A percentile compares a stretch with the other conserved stretches of the same genome.
phyloP scores from a whole-genome alignment of 345 rosid genomes.

The Aethionema arabicum region DNA sequence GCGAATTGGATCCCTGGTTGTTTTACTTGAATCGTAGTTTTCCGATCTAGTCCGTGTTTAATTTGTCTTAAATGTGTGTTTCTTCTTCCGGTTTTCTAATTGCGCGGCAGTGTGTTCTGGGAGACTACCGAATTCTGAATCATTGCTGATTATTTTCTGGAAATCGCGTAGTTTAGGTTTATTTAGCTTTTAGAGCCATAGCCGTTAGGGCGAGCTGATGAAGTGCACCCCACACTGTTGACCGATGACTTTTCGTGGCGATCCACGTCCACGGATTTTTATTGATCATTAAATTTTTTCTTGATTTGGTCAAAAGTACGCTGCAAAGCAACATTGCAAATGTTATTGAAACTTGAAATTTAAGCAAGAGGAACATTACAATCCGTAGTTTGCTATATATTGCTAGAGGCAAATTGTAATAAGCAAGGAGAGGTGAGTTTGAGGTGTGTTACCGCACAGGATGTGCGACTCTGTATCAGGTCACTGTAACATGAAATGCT shows the following conservation, averaged over 20 bases:
- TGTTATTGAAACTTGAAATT: not conserved
- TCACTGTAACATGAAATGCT: not conserved
- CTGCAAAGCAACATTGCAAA: not conserved
- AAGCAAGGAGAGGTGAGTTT: too few relatives aligned
- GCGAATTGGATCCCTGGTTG: constrained; percentile 1
- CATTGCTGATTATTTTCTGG: not conserved
- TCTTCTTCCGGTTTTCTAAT: not conserved
- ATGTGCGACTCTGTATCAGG: constrained; percentile 2
- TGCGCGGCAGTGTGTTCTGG: not conserved
- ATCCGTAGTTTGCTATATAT: too few relatives aligned
- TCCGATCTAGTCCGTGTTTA: constrained; percentile 11
- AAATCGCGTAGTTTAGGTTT: not conserved
- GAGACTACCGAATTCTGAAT: not conserved
- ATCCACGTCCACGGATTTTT: too few relatives aligned
- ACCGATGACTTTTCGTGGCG: not conserved
- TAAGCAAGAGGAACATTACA: not conserved
- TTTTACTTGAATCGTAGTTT: constrained; percentile 11
- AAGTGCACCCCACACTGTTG: constrained; percentile 7
- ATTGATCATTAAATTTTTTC: not conserved
- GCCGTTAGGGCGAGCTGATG: constrained; percentile 2
- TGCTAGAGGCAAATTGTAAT: too few relatives aligned
- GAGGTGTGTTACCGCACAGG: too few relatives aligned
- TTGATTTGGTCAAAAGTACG: not conserved
- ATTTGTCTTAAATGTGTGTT: not conserved
- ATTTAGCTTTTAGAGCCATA: constrained; percentile 9